These are phyloP conservation scores for Tetrahymena borealis DNA, from an alignment of 73 alveolate genomes.

Conservation along the genomic window DNA sequence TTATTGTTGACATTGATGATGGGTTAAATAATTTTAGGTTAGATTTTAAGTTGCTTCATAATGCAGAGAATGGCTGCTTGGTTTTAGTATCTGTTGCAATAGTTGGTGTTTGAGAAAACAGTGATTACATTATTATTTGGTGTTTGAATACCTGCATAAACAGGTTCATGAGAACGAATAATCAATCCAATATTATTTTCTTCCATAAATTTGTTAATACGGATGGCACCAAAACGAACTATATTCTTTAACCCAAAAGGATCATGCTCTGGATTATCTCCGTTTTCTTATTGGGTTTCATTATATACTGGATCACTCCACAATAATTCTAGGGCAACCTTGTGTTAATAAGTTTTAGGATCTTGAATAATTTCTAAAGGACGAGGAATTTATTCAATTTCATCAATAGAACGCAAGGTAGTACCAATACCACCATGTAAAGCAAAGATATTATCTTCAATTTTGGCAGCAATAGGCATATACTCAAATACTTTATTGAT, in stretches of 20 bases:
- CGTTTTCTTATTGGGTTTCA: conserved; percentile 62
- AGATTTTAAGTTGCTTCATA: conserved; percentile 51
- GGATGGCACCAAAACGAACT: conserved; percentile 69
- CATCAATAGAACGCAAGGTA: conserved; percentile 63
- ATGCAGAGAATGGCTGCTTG: conserved; percentile 65
- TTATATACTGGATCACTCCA: conserved; percentile 81
- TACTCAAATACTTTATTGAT: conserved; percentile 71
- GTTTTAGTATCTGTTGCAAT: conserved; percentile 63
- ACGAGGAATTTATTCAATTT: conserved; percentile 63
- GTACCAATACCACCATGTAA: conserved; percentile 87
- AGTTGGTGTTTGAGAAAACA: conserved; percentile 75
- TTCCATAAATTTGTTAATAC: conserved; percentile 73
- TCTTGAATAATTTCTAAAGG: conserved; percentile 73
- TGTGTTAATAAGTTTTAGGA: conserved; percentile 57
- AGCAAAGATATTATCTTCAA: conserved; percentile 60
- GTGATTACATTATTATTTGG: conserved; percentile 64
- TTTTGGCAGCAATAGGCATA: conserved; percentile 73
- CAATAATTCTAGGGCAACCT: conserved; percentile 66
- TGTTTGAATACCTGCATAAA: conserved; percentile 65
- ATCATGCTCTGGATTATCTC: conserved; percentile 72
- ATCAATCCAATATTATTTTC: conserved; percentile 68
- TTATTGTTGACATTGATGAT: conserved; percentile 45
- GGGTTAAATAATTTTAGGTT: conserved; percentile 64
- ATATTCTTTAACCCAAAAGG: conserved; percentile 60
- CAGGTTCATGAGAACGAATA: conserved; percentile 76